These are phyloP conservation scores for Actinomucor elegans DNA, from an alignment of 371 early-diverging fungal species.

Conservation along the genomic window DNA sequence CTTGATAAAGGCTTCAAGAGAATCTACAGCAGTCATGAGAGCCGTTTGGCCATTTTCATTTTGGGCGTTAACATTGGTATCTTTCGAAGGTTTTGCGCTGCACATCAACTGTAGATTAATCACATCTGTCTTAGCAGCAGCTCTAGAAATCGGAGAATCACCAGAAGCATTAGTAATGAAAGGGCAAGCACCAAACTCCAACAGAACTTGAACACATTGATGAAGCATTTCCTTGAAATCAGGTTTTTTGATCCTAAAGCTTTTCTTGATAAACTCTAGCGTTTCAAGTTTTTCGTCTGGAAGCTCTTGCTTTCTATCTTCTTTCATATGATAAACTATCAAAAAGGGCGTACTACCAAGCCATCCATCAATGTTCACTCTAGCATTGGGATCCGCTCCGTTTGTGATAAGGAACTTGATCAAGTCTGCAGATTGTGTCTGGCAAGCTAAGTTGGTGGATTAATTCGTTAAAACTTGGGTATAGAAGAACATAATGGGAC, in stretches of 20 bases:
- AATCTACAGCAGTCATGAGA: constrained; percentile 29
- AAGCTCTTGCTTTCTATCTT: constrained; percentile 12
- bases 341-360: constrained; percentile 20
- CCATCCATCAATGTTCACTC: constrained; percentile 8
- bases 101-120: constrained; percentile 11
- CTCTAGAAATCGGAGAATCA: constrained; percentile 27
- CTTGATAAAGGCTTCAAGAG: background rate
- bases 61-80: constrained; percentile 18
- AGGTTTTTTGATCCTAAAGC: constrained; percentile 27
- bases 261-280: constrained; percentile 19
- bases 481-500: background rate
- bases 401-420: constrained; percentile 29
- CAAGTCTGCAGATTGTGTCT: constrained; percentile 26
- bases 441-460: constrained; percentile 19
- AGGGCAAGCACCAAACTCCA: constrained; percentile 38
- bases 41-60: constrained; percentile 25
- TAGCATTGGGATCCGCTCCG: constrained; percentile 33
- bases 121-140: constrained; percentile 6
- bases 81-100: background rate
- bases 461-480: background rate
- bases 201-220: constrained; percentile 20
- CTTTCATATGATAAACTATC: constrained; percentile 24
- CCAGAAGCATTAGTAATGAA: constrained; percentile 23
- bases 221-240: constrained; percentile 19
- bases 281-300: constrained; percentile 5